A percentile compares a stretch with the other conserved stretches of the same genome.
Conservation (phyloP, 2,329 filamentous ascomycete species). For the Cercospora canescens region DNA sequence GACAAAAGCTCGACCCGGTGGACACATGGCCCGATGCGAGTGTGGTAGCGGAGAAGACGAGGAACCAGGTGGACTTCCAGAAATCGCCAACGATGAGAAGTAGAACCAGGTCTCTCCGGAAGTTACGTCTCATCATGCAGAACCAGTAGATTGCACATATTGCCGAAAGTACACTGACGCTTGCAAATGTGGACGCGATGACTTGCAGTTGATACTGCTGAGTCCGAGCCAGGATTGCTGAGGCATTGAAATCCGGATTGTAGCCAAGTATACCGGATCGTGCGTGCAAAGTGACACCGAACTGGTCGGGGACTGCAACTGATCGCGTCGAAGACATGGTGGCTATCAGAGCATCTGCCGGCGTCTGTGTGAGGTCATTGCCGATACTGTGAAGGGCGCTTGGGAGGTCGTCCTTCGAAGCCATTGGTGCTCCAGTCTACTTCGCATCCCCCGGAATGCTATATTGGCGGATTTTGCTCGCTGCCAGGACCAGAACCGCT, state of each 20-base stretch:
- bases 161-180: conserved; percentile 58
- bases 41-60: conserved; percentile 63
- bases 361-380: neutral
- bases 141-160: conserved; percentile 70
- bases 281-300: neutral
- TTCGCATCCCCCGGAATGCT: neutral
- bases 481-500: neutral
- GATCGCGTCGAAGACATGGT: neutral
- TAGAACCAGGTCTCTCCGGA: conserved; percentile 75
- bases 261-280: conserved; percentile 10
- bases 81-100: conserved; percentile 71
- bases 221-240: conserved; percentile 14
- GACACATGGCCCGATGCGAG: conserved; percentile 49
- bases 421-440: neutral
- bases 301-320: neutral
- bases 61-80: conserved; percentile 67
- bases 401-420: neutral
- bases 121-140: conserved; percentile 69
- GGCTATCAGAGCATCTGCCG: neutral
- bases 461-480: neutral
- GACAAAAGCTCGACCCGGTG: conserved; percentile 27
- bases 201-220: conserved; percentile 35
- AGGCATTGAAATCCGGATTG: conserved; percentile 23
- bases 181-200: conserved; percentile 37
- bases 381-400: neutral